These are phyloP conservation scores for Krasilnikovozyma curviuscula DNA, from an alignment of 768 basidiomycete species.

Conservation along the genomic window DNA sequence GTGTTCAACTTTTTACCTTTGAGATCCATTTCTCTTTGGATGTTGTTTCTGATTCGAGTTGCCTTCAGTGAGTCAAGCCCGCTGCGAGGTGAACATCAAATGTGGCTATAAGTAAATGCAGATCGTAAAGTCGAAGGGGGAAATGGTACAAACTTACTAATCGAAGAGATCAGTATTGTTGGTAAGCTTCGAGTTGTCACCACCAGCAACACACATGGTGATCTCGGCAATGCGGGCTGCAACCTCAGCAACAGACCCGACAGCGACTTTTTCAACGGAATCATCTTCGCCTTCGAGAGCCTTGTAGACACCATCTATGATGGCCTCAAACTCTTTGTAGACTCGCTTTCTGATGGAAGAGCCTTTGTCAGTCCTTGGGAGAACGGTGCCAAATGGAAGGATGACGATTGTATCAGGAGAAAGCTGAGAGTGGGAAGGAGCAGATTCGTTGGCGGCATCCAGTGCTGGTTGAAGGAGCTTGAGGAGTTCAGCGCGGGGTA, in stretches of 20 bases:
- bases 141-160: too few species aligned
- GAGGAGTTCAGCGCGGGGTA: slow-evolving; percentile 24
- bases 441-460: slow-evolving; percentile 35
- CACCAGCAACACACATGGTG: not conserved
- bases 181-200: slow-evolving; percentile 8
- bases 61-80: slow-evolving; percentile 41
- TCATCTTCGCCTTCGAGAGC: slow-evolving; percentile 31
- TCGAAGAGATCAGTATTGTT: slow-evolving; percentile 20
- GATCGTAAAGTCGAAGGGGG: too few species aligned
- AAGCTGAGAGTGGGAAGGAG: slow-evolving; percentile 38
- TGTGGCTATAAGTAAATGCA: too few species aligned
- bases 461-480: slow-evolving; percentile 32
- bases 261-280: slow-evolving; percentile 9
- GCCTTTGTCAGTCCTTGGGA: slow-evolving; percentile 38
- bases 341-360: slow-evolving; percentile 35
- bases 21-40: slow-evolving; percentile 27
- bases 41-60: slow-evolving; percentile 34
- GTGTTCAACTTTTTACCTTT: slow-evolving; percentile 18
- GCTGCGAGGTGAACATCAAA: too few species aligned
- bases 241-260: not conserved
- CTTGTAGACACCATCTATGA: slow-evolving; percentile 29
- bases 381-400: slow-evolving; percentile 32
- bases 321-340: slow-evolving; percentile 34
- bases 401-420: slow-evolving; percentile 36
- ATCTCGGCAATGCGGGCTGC: slow-evolving; percentile 1